Conservation (phyloP, 1,139 yeast species). For the Candida sp. region DNA sequence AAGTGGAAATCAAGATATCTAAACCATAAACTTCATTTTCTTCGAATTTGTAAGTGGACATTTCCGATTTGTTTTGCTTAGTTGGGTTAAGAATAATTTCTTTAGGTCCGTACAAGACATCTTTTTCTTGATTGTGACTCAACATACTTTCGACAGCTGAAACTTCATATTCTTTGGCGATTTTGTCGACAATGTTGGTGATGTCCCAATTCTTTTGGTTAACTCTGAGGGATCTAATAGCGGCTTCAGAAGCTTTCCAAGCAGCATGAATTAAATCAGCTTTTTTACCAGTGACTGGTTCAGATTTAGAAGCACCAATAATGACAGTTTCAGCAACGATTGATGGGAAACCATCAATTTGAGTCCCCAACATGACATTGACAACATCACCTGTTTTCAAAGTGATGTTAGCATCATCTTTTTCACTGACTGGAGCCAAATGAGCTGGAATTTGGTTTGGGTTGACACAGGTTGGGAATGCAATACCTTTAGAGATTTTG, state of each 20-base stretch:
- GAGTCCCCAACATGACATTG: constrained; percentile 74
- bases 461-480: constrained; percentile 76
- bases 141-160: constrained; percentile 76
- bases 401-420: constrained; percentile 54
- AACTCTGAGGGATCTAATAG: constrained; percentile 65
- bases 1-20: constrained; percentile 67
- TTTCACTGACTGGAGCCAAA: constrained; percentile 59
- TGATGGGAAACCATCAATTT: constrained; percentile 75
- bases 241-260: constrained; percentile 78
- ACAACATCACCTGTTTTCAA: constrained; percentile 71
- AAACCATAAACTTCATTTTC: constrained; percentile 79
- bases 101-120: constrained; percentile 72
- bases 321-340: constrained; percentile 69
- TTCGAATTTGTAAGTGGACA: constrained; percentile 65
- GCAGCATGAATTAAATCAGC: constrained; percentile 76
- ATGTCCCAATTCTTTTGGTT: constrained; percentile 78
- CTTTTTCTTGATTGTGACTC: constrained; percentile 67
- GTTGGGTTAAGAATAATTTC: constrained; percentile 76
- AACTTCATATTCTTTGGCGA: constrained; percentile 59
- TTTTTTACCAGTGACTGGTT: constrained; percentile 51
- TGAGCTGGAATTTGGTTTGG: constrained; percentile 76
- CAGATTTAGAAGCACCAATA: constrained; percentile 43
- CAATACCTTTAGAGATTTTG: constrained; percentile 61
- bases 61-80: constrained; percentile 61
- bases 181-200: constrained; percentile 63